A percentile compares a stretch with the other conserved stretches of the same genome.
phyloP scores from a whole-genome alignment of 2,329 filamentous ascomycete species.

The Diaporthe sp. region DNA sequence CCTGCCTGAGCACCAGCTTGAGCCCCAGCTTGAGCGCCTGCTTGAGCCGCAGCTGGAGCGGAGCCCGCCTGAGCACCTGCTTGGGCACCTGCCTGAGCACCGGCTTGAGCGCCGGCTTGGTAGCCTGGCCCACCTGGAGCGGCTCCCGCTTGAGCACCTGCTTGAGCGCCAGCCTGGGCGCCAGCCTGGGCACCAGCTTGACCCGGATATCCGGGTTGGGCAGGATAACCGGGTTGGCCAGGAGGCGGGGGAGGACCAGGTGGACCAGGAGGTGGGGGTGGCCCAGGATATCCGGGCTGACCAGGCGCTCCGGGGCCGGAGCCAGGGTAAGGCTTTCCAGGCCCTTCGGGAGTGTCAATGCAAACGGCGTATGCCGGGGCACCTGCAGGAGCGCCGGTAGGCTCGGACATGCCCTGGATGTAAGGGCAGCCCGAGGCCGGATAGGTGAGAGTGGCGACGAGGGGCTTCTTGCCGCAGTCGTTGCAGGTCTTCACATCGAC shows the following conservation, averaged over 20 bases:
- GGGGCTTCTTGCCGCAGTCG: conserved; percentile 12
- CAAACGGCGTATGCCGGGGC: conserved; percentile 22
- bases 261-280: neutral
- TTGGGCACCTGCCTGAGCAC: neutral
- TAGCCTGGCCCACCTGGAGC: neutral
- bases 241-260: too few relatives aligned
- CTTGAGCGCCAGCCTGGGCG: neutral
- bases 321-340: neutral
- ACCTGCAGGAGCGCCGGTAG: neutral
- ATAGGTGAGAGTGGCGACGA: conserved; percentile 27
- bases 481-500: conserved; percentile 24
- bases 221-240: neutral
- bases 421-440: conserved; percentile 25
- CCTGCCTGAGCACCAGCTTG: neutral
- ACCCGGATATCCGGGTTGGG: neutral
- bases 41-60: neutral
- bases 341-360: neutral
- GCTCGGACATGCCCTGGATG: conserved; percentile 24
- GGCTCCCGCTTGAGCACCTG: neutral
- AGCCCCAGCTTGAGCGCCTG: neutral
- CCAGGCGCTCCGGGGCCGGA: neutral
- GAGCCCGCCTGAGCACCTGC: neutral
- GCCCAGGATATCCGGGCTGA: neutral
- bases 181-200: neutral
- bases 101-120: neutral